Percentiles rank a stretch among this genome's conserved stretches.
Evolutionary conservation across 176 grass and related monocot species (phyloP).

Genomic region (sorghum (Sorghum bicolor)): DNA sequence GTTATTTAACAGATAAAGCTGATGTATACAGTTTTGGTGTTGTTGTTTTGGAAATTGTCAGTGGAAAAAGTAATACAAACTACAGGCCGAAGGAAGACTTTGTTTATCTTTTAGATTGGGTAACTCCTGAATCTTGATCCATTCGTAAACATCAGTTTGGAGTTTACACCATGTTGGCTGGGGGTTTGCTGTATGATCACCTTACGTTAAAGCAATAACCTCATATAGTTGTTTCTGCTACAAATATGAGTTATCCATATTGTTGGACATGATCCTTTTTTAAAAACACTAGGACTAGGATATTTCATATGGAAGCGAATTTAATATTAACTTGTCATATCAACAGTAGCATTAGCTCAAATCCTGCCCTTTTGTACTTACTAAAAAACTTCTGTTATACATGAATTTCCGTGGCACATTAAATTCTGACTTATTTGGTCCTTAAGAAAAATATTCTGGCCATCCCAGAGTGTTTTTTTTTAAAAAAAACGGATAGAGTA

Average conservation of each 20-base stretch:
- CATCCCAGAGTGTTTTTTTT: not conserved
- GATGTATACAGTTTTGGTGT: conserved; percentile 95
- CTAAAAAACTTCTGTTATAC: conserved; percentile 9
- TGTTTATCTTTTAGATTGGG: conserved; percentile 94
- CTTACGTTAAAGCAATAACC: not conserved
- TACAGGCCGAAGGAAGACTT: conserved; percentile 94
- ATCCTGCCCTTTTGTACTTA: not conserved
- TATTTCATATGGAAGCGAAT: not conserved
- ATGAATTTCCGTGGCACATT: not conserved
- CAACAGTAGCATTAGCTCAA: conserved; percentile 1
- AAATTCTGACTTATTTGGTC: conserved; percentile 1
- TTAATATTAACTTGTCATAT: not conserved
- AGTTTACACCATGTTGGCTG: not conserved
- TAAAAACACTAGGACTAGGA: not conserved
- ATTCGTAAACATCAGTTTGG: not conserved
- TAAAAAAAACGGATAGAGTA: not conserved
- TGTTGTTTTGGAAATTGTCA: conserved; percentile 87
- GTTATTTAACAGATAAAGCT: conserved; percentile 92
- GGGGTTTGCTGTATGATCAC: not conserved
- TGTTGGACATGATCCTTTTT: conserved; percentile 1
- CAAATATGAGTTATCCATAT: not conserved
- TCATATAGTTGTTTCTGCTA: not conserved
- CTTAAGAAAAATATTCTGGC: not conserved
- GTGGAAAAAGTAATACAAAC: conserved; percentile 96
- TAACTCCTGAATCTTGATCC: conserved; percentile 36